Conservation (phyloP, 768 basidiomycete genomes). For the Mycena pura region DNA sequence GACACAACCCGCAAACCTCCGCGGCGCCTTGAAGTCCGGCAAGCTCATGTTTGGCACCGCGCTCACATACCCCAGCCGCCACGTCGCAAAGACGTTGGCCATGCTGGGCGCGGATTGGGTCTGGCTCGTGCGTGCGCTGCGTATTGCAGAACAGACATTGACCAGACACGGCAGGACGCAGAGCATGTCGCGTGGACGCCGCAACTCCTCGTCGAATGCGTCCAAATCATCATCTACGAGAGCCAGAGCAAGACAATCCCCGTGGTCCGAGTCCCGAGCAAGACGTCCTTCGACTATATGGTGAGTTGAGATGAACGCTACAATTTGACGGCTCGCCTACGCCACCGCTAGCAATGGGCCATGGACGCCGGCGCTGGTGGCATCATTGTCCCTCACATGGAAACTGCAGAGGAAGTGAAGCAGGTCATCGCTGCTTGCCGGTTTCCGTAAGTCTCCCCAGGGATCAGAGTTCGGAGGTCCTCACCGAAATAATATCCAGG, state of each 20-base stretch:
- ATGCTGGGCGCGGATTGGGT: constrained; percentile 18
- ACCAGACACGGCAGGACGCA: not conserved
- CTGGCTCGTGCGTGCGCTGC: constrained; percentile 16
- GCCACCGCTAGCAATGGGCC: not conserved
- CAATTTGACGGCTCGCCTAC: not conserved
- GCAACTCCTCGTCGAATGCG: constrained; percentile 6
- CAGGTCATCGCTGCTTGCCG: constrained; percentile 11
- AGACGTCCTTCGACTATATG: constrained; percentile 23
- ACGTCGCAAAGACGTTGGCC: constrained; percentile 19
- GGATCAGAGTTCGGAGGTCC: not conserved
- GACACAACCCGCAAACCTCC: not conserved
- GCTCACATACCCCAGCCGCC: constrained; percentile 14
- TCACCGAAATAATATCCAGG: not conserved
- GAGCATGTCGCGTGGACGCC: constrained; percentile 21
- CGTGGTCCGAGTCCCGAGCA: constrained; percentile 17
- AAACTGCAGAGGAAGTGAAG: constrained; percentile 18
- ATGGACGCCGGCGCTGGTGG: constrained; percentile 24
- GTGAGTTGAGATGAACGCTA: not conserved
- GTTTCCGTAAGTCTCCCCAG: constrained; percentile 10
- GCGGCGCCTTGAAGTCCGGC: not conserved
- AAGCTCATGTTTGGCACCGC: constrained; percentile 6
- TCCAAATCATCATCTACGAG: constrained; percentile 23
- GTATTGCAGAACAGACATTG: not conserved
- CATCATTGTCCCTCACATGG: constrained; percentile 16
- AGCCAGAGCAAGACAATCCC: constrained; percentile 21